These are phyloP conservation scores for Arabidopsis hybrid DNA, from an alignment of 441 rosid genomes.

Conservation along the genomic window DNA sequence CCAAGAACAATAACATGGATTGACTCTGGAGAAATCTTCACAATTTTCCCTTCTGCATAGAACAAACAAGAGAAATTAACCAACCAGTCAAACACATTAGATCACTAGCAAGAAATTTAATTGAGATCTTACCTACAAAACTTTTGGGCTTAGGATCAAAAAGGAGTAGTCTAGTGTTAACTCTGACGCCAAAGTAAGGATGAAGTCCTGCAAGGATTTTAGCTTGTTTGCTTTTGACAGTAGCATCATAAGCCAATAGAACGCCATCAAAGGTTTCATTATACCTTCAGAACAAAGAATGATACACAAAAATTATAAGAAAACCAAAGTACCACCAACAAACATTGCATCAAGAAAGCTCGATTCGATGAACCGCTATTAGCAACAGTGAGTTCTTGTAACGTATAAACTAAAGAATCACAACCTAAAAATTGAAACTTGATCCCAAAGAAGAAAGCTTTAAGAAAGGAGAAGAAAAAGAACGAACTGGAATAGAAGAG, in stretches of 20 bases:
- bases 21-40: constrained; percentile 70
- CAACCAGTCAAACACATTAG: constrained; percentile 3
- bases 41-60: constrained; percentile 75
- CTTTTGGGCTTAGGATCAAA: constrained; percentile 79
- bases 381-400: constrained; percentile 2
- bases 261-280: constrained; percentile 75
- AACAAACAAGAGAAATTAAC: neutral
- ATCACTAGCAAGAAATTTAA: constrained; percentile 2
- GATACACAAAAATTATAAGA: neutral
- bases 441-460: neutral
- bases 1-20: constrained; percentile 85
- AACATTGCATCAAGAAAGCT: constrained; percentile 9
- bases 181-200: constrained; percentile 70
- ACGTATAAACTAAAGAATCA: neutral
- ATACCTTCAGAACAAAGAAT: constrained; percentile 55
- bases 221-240: constrained; percentile 52
- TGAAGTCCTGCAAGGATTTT: constrained; percentile 68
- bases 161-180: constrained; percentile 63
- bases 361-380: neutral
- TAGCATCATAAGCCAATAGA: constrained; percentile 72
- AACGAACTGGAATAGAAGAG: constrained; percentile 82
- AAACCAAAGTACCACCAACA: neutral
- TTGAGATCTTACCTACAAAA: constrained; percentile 62
- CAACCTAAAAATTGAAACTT: neutral
- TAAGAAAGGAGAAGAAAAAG: constrained; percentile 14